Evolutionary conservation across 345 rosid genomes (phyloP), one percentile per base, ranked within the genome.

Genomic region (Theobroma cacao): DNA sequence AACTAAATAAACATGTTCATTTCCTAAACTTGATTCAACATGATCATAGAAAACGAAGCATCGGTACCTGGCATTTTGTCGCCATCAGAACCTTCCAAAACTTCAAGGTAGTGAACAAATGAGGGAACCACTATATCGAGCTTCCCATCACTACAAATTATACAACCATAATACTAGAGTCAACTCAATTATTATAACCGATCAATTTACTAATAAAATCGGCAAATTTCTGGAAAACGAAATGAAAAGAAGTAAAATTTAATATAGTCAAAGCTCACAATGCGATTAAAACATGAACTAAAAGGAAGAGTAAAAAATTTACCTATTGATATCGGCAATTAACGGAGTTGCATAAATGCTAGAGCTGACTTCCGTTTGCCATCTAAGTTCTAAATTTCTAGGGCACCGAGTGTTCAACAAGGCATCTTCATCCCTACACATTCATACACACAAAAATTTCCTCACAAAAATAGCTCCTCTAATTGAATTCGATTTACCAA

Each of bases 341-440:
- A 94, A 85, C 2, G 99, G 99, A 56, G 94, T 84, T 52, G 98
- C 98, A 53, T 93, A 97, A 63, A 97, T 82, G 85, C 99, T 94
- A 76, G 98, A 94, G 85, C 98, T 93, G 80, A 94, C 98, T 87
- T 97, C 99, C 31, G 99, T 87, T 80, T 94, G 98, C 99, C 99
- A 97, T 85, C 99, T 89, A 28, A 97, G 91, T 91, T 93, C 98
- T 82, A 97, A 84, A 74, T 92, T 90, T 72, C 82, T 87, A 64
- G 98, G 98, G 88, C 99, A 97, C 87, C 85, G 91, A 28, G 98
- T 89, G 80, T 97, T 97, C 97, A 93, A 80, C 82, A 94, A 81
- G 77, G 94, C 90, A 85, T 88, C 92, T 85, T 97, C 98, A 64
- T 94, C 98, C 76, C 99, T 97, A 78, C 78, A 73, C 53, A 78